Evolutionary conservation across 225 moss, liverwort and hornwort species (phyloP), one percentile per base, ranked within the genome.

Genomic region (Rhytidiadelphus loreus): DNA sequence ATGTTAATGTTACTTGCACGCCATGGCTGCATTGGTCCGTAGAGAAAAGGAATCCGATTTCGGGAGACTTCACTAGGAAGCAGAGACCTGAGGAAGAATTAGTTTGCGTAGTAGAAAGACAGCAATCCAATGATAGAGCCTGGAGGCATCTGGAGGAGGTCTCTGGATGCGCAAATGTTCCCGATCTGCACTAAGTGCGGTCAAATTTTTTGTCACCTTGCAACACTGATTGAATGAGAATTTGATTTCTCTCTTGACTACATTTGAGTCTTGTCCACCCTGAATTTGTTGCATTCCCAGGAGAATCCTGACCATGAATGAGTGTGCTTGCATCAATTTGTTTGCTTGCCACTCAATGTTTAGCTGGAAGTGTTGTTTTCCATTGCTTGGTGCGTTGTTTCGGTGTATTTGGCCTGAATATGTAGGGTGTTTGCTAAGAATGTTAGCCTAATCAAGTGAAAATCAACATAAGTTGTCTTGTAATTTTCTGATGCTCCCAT

Each of bases 101-200:
- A 15, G n/a, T 83, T 50, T 53, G 89, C 64, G 10, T 24, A 79
- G 86, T 72, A 72, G 87, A 81, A 85, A 56, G 85, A 77, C 30
- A 82, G 71, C 20, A 13, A 57, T 90, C 90, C 92, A 20, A 86
- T 90, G 90, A 90, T 90, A 62, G 90, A 90, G 92, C 88, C 92
- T 73, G 1, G 43, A 72, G 83, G 86, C 82, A 70, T 88, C 86
- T 83, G 86, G 92, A 92, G 90, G 88, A 71, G 72, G n/a, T 65
- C 59, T 88, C 59, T 59, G 88, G 86, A 90, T 90, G 88, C 72
- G 73, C 73, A 83, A 64, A 58, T 58, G 41, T 73, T 71, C 82
- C 82, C 41, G 85, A 50, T 77, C 33, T 63, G 77, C 88, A 85
- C 25, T 37, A 13, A 6, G 81, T 71, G 87, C 77, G 35, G 11